These are phyloP conservation scores for Penicillium salamii DNA, from an alignment of 495 filamentous ascomycete genomes.

Conservation along the genomic window DNA sequence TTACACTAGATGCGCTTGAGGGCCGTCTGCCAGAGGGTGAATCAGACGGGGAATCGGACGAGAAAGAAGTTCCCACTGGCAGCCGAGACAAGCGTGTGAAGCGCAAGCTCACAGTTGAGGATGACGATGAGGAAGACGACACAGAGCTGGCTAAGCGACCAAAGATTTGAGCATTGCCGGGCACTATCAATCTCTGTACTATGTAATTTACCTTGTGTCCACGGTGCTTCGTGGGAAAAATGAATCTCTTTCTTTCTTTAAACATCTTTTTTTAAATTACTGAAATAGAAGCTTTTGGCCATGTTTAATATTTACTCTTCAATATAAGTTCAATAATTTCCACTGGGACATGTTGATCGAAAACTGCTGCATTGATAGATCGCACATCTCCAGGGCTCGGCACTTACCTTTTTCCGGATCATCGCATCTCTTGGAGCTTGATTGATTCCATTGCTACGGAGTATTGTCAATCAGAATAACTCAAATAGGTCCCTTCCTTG, in stretches of 20 bases:
- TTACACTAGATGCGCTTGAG: slow-evolving; percentile 55
- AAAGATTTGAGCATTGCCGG: slow-evolving; percentile 28
- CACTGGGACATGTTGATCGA: no score
- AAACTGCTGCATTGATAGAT: no score
- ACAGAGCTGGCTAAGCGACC: slow-evolving; percentile 31
- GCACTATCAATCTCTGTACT: slow-evolving; percentile 5
- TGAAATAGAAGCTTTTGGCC: no score
- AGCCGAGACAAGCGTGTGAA: slow-evolving; percentile 34
- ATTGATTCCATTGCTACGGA: slow-evolving; percentile 13
- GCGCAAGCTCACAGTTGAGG: slow-evolving; percentile 46
- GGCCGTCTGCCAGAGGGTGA: slow-evolving; percentile 31
- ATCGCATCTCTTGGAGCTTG: slow-evolving; percentile 33
- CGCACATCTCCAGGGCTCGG: slow-evolving; percentile 23
- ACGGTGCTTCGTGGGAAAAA: slow-evolving; percentile 1
- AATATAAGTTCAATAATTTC: no score
- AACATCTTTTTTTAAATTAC: no score
- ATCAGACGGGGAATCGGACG: slow-evolving; percentile 4
- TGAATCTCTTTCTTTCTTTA: not conserved
- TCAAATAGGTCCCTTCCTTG: not conserved
- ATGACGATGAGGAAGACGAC: slow-evolving; percentile 45
- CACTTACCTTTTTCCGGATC: slow-evolving; percentile 31
- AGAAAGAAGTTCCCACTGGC: slow-evolving; percentile 25
- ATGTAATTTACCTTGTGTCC: slow-evolving; percentile 21
- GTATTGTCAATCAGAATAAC: slow-evolving; percentile 18
- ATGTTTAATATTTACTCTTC: no score